Evolutionary conservation across 2,329 filamentous ascomycete species (phyloP).

Genomic region (Fonsecaea nubica): DNA sequence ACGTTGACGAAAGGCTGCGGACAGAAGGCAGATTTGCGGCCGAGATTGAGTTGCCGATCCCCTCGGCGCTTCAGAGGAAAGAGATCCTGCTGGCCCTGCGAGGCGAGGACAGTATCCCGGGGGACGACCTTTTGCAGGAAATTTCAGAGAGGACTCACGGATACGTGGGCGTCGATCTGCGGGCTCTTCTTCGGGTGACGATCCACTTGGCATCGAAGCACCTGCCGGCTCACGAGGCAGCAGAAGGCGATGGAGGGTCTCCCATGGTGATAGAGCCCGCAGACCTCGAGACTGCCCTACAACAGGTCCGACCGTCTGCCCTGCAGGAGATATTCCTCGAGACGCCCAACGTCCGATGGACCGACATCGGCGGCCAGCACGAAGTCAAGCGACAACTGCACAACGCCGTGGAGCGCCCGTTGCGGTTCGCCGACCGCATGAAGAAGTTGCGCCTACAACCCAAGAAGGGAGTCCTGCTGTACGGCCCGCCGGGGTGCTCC

Average conservation of each 20-base stretch:
- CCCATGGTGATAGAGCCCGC: constrained; percentile 44
- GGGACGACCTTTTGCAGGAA: constrained; percentile 61
- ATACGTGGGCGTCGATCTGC: constrained; percentile 80
- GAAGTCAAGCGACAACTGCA: constrained; percentile 70
- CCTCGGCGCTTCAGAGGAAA: constrained; percentile 71
- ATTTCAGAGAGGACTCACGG: constrained; percentile 82
- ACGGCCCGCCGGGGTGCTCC: constrained; percentile 91
- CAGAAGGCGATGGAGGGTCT: neutral
- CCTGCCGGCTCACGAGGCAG: neutral
- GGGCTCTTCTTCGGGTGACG: constrained; percentile 66
- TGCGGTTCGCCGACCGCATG: constrained; percentile 61
- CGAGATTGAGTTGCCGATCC: constrained; percentile 77
- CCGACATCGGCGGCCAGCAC: constrained; percentile 84
- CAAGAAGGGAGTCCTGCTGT: constrained; percentile 83
- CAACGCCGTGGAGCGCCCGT: constrained; percentile 64
- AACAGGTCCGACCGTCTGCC: constrained; percentile 76
- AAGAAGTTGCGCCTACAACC: constrained; percentile 61
- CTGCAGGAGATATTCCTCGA: constrained; percentile 91
- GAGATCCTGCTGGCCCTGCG: constrained; percentile 73
- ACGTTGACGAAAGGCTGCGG: constrained; percentile 73
- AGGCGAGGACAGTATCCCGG: constrained; percentile 56
- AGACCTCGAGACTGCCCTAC: constrained; percentile 71
- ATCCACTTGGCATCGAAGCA: constrained; percentile 31
- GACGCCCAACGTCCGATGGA: constrained; percentile 83
- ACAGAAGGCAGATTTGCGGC: constrained; percentile 68